phyloP scores from a whole-genome alignment of 768 basidiomycete genomes.

The Naganishia randhawae region DNA sequence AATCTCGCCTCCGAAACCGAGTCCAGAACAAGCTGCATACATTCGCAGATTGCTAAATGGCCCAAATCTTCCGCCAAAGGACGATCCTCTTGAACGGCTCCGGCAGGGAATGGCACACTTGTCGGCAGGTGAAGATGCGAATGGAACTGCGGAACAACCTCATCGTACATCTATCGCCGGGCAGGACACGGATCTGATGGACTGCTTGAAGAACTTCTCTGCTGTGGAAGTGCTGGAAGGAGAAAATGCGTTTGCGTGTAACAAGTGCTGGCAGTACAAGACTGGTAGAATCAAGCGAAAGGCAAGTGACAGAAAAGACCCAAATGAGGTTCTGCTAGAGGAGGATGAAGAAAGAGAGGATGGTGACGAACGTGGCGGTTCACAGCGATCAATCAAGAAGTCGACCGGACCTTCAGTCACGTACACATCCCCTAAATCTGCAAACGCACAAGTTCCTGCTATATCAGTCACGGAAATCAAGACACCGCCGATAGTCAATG shows the following conservation, averaged over 20 bases:
- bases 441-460: background rate
- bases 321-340: conserved; percentile 14
- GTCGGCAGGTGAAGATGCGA: background rate
- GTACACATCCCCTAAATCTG: background rate
- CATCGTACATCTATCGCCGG: conserved; percentile 44
- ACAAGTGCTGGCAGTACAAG: conserved; percentile 84
- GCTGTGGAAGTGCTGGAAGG: conserved; percentile 89
- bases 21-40: conserved; percentile 50
- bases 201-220: conserved; percentile 81
- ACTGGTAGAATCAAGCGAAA: conserved; percentile 49
- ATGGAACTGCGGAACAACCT: background rate
- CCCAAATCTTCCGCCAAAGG: conserved; percentile 29
- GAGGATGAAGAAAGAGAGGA: conserved; percentile 31
- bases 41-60: conserved; percentile 47
- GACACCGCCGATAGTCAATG: background rate
- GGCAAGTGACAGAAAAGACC: conserved; percentile 1
- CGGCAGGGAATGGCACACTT: conserved; percentile 25
- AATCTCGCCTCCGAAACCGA: conserved; percentile 35
- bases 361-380: background rate
- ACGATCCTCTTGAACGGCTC: conserved; percentile 36
- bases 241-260: conserved; percentile 90
- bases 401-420: conserved; percentile 1
- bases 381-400: background rate
- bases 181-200: conserved; percentile 52
- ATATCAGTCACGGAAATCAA: conserved; percentile 20